Base-by-base conservation (phyloP, 1,139 yeast species). In the Ashbya aceris region DNA sequence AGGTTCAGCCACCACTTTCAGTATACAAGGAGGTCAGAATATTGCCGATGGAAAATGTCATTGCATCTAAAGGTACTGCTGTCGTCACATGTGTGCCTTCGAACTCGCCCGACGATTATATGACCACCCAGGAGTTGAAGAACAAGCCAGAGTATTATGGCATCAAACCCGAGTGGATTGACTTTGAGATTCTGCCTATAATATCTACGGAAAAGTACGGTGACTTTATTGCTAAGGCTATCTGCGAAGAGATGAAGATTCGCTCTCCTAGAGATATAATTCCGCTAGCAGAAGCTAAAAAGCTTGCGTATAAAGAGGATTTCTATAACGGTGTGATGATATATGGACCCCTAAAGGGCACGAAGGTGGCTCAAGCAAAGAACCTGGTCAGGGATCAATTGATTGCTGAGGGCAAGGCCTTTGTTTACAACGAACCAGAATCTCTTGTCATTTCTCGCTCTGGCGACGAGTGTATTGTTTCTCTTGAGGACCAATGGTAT, bases 21-120 rank as follows among this genome's bases (percentile, higher is more conserved):
- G 73, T 72, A 13, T 70, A 78, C 62, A 70, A 77, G 44, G 78
- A 83, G 55, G 71, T 91, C 53, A 76, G 93, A 58, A 83, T 93
- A 46, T 74, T 91, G 55, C 99, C 99, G 52, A 91, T 91, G 99
- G 97, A 91, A 67, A 86, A 96, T 30, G 91, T 93, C 45, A 73
- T 91, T 64, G 94, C 95, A 34, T 73, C 79, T 46, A 91, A 93
- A 71, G 98, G 98, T 74, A 93, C 98, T 40, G 98, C 97, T 70
- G 97, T 91, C 36, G 98, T 93, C 46, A 91, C 97, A 10, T 93
- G 96, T 71, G 98, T 89, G 50, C 98, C 98, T 50, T 83, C 95
- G 11, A 96, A 89, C 66, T 89, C 97, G 45, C 97, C 99, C 47
- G 99, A 93, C 69, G 98, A 91, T 71, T 91, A 61, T 61, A 78